A percentile compares a stretch with the other conserved stretches of the same genome.
These are phyloP conservation scores for Globisporangium recalcitrans DNA, from an alignment of 352 stramenopile species.

Conservation along the genomic window DNA sequence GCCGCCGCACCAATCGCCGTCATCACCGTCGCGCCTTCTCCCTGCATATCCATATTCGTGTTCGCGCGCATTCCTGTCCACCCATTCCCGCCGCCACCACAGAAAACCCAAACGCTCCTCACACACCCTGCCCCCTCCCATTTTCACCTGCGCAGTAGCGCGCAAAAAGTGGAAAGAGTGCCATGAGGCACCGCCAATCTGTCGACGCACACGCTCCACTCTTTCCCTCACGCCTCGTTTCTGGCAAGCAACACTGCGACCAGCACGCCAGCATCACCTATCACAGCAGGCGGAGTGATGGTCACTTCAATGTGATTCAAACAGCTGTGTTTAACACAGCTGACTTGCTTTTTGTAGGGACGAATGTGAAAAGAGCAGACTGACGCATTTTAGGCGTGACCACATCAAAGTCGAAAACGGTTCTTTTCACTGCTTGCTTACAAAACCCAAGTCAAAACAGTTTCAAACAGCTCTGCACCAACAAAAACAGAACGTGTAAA, in stretches of 20 bases:
- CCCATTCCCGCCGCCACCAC: background rate
- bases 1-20: background rate
- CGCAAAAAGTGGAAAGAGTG: slow-evolving; percentile 72
- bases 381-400: no score
- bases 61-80: background rate
- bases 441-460: background rate
- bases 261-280: slow-evolving; percentile 4
- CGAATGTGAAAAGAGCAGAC: background rate
- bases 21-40: background rate
- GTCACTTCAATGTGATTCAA: slow-evolving; percentile 8
- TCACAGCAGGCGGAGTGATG: background rate
- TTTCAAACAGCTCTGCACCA: no score
- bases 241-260: background rate
- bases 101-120: background rate
- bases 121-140: slow-evolving; percentile 9
- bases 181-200: slow-evolving; percentile 27
- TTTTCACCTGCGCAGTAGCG: slow-evolving; percentile 30
- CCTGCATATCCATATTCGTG: background rate
- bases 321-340: background rate
- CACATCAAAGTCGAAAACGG: background rate
- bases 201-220: slow-evolving; percentile 52
- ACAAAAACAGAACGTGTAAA: no score
- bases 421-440: background rate
- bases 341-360: background rate
- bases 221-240: slow-evolving; percentile 19